phyloP scores from a whole-genome alignment of 768 basidiomycete species.

The Mycena vulgaris region DNA sequence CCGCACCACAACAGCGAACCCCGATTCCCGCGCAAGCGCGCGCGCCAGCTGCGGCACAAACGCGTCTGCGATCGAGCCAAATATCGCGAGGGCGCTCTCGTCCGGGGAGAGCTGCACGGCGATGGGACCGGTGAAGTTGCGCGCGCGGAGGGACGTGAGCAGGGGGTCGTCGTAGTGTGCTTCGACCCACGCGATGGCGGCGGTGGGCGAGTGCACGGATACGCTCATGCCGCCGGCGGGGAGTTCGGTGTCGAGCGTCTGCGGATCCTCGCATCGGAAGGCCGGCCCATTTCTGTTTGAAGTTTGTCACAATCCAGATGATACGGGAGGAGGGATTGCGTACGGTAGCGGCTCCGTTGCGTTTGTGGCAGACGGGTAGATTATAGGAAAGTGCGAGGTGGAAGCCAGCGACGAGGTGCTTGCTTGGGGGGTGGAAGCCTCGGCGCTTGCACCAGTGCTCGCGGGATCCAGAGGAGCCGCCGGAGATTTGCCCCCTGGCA shows the following conservation, averaged over 20 bases:
- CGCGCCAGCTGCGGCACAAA: neutral
- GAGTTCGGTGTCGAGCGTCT: neutral
- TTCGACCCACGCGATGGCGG: neutral
- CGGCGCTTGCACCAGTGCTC: no score
- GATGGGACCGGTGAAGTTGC: constrained; percentile 8
- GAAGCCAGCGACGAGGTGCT: no score
- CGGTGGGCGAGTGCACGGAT: neutral
- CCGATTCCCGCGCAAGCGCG: neutral
- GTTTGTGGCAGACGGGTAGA: no score
- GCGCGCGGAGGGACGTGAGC: neutral
- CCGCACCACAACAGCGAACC: constrained; percentile 14
- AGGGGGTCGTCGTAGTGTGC: constrained; percentile 20
- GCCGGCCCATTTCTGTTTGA: no score
- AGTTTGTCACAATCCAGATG: no score
- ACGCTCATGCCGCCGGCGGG: neutral
- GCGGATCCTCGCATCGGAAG: neutral
- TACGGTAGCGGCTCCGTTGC: no score
- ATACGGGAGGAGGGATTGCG: no score
- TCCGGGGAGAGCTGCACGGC: constrained; percentile 3
- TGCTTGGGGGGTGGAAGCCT: no score
- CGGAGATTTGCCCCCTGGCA: no score
- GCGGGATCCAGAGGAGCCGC: no score
- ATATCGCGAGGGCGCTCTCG: constrained; percentile 9
- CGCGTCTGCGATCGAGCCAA: constrained; percentile 2
- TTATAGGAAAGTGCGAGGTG: no score